Conservation (phyloP, 2,329 filamentous ascomycete genomes). For the Clarireedia homoeocarpa region DNA sequence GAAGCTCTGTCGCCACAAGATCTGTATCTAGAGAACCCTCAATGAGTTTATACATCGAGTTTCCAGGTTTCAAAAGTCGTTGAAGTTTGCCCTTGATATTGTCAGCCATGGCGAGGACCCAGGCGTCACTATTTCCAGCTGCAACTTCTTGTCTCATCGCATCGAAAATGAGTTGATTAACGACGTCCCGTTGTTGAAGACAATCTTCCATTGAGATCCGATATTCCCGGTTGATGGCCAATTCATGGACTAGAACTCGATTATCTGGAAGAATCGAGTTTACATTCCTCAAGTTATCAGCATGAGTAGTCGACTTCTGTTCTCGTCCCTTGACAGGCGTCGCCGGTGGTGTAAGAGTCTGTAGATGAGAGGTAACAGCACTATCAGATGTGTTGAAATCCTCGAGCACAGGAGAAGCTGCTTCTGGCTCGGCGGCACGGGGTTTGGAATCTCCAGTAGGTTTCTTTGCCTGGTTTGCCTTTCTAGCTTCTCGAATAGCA, state of each 20-base stretch:
- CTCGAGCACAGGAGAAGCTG: slow-evolving; percentile 31
- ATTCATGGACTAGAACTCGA: slow-evolving; percentile 66
- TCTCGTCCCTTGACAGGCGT: slow-evolving; percentile 33
- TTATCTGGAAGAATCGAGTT: slow-evolving; percentile 60
- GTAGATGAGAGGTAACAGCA: slow-evolving; percentile 34
- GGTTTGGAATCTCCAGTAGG: slow-evolving; percentile 64
- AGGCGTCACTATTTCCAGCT: slow-evolving; percentile 54
- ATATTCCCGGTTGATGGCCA: slow-evolving; percentile 73
- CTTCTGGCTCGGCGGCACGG: slow-evolving; percentile 40
- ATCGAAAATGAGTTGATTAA: slow-evolving; percentile 49
- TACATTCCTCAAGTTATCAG: slow-evolving; percentile 24
- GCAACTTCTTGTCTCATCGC: slow-evolving; percentile 56
- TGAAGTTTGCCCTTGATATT: slow-evolving; percentile 66
- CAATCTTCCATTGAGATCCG: slow-evolving; percentile 55
- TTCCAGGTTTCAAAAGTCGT: slow-evolving; percentile 60
- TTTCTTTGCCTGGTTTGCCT: slow-evolving; percentile 55
- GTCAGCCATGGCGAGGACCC: slow-evolving; percentile 63
- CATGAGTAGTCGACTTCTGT: slow-evolving; percentile 12
- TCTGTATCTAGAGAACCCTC: slow-evolving; percentile 69
- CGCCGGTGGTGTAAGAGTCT: slow-evolving; percentile 46
- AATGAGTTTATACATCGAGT: slow-evolving; percentile 67
- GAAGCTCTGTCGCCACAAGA: slow-evolving; percentile 60
- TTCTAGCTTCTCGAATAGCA: slow-evolving; percentile 64
- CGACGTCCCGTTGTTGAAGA: slow-evolving; percentile 52
- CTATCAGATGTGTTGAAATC: slow-evolving; percentile 36